These are phyloP conservation scores for Pseudocercospora musae DNA, from an alignment of 2,329 filamentous ascomycete species.

Conservation along the genomic window DNA sequence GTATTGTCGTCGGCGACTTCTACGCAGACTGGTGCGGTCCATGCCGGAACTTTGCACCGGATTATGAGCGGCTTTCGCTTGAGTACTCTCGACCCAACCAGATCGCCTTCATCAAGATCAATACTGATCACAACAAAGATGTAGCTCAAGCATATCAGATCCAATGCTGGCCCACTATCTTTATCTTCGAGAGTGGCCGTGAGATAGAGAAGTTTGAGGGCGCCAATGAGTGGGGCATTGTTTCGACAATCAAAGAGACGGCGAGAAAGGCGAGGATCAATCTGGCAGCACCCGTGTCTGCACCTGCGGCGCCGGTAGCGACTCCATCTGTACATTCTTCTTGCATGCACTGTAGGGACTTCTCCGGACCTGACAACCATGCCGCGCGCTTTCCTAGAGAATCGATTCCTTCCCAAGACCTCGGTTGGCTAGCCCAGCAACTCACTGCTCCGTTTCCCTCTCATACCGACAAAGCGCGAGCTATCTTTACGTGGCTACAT, in stretches of 20 bases:
- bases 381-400: constrained; percentile 65
- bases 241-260: constrained; percentile 9
- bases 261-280: constrained; percentile 9
- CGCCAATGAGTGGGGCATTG: constrained; percentile 15
- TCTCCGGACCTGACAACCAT: constrained; percentile 4
- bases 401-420: constrained; percentile 63
- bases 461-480: constrained; percentile 88
- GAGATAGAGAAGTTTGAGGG: constrained; percentile 19
- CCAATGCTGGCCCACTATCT: constrained; percentile 21
- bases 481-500: constrained; percentile 92
- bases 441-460: constrained; percentile 79
- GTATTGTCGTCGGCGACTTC: constrained; percentile 19
- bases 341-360: constrained; percentile 71
- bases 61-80: constrained; percentile 17
- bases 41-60: constrained; percentile 21
- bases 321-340: constrained; percentile 24
- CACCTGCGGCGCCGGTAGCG: constrained; percentile 1
- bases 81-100: constrained; percentile 15
- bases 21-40: constrained; percentile 23
- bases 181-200: constrained; percentile 15
- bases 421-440: constrained; percentile 72
- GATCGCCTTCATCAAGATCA: constrained; percentile 23
- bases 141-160: constrained; percentile 16
- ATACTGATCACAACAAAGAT: constrained; percentile 23
- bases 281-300: constrained; percentile 9